Conservation (phyloP, 352 stramenopile genomes). For the Phytophthora sp. region DNA sequence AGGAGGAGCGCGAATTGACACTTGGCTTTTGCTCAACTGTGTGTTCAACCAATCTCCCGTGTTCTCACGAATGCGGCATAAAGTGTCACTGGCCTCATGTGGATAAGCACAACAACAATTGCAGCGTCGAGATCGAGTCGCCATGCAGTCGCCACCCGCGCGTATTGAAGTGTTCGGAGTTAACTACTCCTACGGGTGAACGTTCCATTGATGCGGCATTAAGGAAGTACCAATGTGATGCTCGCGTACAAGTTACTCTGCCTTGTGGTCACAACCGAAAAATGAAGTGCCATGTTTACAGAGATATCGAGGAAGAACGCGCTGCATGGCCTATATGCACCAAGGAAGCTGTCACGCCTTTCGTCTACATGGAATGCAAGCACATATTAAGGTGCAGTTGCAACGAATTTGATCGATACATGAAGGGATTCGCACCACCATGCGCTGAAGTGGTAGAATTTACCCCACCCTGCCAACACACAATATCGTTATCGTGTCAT, state of each 20-base stretch:
- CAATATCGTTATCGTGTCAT: conserved; percentile 65
- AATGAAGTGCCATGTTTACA: conserved; percentile 56
- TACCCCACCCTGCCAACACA: conserved; percentile 69
- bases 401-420: conserved; percentile 63
- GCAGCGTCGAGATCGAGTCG: conserved; percentile 61
- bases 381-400: conserved; percentile 72
- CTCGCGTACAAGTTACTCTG: conserved; percentile 58
- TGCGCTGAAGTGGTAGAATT: conserved; percentile 72
- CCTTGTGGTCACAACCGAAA: conserved; percentile 68
- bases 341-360: conserved; percentile 63
- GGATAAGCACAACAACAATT: conserved; percentile 63
- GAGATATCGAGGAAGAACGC: conserved; percentile 43
- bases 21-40: conserved; percentile 80
- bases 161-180: conserved; percentile 52
- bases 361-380: conserved; percentile 75
- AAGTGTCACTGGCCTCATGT: conserved; percentile 75
- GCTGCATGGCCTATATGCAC: conserved; percentile 59
- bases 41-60: conserved; percentile 63
- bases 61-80: conserved; percentile 69
- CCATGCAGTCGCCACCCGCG: conserved; percentile 66
- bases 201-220: conserved; percentile 51
- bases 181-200: conserved; percentile 37
- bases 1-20: conserved; percentile 50
- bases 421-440: conserved; percentile 41
- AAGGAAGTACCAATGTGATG: conserved; percentile 59